Evolutionary conservation across 257 asterid species (phyloP), one percentile per base, ranked within the genome.

Genomic region (Solanum medicagineum): DNA sequence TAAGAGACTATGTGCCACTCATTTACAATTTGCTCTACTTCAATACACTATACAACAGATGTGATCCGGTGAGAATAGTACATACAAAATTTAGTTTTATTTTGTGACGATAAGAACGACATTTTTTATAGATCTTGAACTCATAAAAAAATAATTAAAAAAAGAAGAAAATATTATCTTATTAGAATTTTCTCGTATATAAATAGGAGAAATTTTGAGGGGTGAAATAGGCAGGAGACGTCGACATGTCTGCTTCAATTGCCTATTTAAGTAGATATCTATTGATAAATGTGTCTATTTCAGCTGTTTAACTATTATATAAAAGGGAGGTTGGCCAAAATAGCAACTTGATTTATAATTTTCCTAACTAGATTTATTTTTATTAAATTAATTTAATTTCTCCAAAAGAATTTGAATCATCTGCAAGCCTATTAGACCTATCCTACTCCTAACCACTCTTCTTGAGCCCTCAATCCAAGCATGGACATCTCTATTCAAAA

Each of bases 391-490:
- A 8, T 68, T 68, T 68, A n/a, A 7, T 12, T 63, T 24, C 4
- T n/a, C 63, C 12, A 49, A 7, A 26, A 8, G 14, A 77, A 77
- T 75, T 45, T 26, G 24, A 77, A 11, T 40, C 5, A 19, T 70
- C 26, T 70, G 54, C 62, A 51, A 51, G 15, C 14, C 63, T 51
- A 24, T 29, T 45, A 51, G 47, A 51, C 83, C 83, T 77, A 26
- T 77, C 63, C 63, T 51, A 51, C 82, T 49, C 62, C 63, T 14
- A 77, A 2, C 63, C 83, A 77, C 63, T 74, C 83, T 51, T 77
- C 32, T 44, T 24, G 47, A 77, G 83, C 83, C 47, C 47, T 77
- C 47, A 26, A 26, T 51, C 83, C 26, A 75, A 77, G 63, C 62
- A 77, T 77, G 82, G 82, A 16, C 82, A 51, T 36, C 16, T 24